These are phyloP conservation scores for Russula olivacea DNA, from an alignment of 768 basidiomycete genomes.

Conservation along the genomic window DNA sequence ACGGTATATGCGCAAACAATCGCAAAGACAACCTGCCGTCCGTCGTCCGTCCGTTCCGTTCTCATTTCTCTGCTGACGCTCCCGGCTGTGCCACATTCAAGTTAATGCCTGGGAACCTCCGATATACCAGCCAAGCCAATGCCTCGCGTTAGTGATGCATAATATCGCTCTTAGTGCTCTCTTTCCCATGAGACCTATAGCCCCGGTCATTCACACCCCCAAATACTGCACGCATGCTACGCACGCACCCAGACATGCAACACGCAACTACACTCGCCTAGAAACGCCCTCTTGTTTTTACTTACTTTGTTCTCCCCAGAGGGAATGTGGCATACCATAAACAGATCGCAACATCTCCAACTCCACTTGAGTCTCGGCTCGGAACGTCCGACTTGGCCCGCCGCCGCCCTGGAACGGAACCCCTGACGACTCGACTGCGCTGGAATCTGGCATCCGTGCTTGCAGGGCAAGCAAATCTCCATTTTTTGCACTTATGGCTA, in stretches of 20 bases:
- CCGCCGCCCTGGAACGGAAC: conserved; percentile 7
- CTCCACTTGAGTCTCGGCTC: background rate
- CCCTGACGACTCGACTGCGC: background rate
- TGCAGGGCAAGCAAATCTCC: background rate
- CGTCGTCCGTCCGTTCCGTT: too few relatives aligned
- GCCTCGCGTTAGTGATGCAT: background rate
- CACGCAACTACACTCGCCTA: background rate
- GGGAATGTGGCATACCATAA: background rate
- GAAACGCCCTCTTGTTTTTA: background rate
- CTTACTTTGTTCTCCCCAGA: background rate
- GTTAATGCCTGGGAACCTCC: background rate
- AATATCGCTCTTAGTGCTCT: background rate
- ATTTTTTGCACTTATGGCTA: background rate
- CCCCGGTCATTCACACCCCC: background rate
- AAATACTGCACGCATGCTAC: background rate
- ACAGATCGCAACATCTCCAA: background rate
- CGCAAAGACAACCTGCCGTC: too few relatives aligned
- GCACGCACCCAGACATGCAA: background rate
- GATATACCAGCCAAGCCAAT: background rate
- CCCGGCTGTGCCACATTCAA: too few relatives aligned
- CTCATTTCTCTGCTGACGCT: too few relatives aligned
- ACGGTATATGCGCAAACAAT: too few relatives aligned
- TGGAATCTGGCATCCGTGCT: too few relatives aligned
- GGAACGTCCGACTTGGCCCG: background rate
- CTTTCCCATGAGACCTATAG: background rate